Conservation (phyloP, 345 rosid genomes). For the Murraya koenigii region DNA sequence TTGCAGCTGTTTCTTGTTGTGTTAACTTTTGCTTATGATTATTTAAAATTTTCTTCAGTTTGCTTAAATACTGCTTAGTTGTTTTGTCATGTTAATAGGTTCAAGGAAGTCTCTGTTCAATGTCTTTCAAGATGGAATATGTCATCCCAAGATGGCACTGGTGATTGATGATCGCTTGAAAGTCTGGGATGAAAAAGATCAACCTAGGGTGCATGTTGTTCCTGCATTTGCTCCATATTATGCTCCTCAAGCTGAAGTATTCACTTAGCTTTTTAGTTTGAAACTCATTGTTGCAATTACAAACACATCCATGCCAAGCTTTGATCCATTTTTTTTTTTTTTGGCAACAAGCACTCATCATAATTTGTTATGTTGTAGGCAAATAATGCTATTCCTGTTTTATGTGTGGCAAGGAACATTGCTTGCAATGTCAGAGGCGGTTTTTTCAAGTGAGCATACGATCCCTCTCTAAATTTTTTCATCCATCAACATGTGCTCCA, state of each 20-base stretch:
- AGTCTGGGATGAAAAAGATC: constrained; percentile 99
- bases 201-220: constrained; percentile 94
- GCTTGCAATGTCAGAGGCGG: constrained; percentile 98
- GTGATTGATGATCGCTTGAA: constrained; percentile 96
- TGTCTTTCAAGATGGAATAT: constrained; percentile 85
- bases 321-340: constrained; percentile 9
- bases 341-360: constrained; percentile 14
- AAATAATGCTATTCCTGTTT: constrained; percentile 72
- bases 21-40: not conserved
- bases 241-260: constrained; percentile 98
- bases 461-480: not conserved
- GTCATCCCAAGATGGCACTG: constrained; percentile 96
- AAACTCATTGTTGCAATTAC: constrained; percentile 16
- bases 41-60: not conserved
- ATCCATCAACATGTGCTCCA: not conserved
- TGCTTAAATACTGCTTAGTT: not conserved
- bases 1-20: constrained; percentile 9
- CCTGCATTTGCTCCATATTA: constrained; percentile 98
- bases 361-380: constrained; percentile 46
- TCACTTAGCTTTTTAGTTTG: constrained; percentile 20
- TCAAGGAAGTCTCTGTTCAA: constrained; percentile 77
- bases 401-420: constrained; percentile 92
- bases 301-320: not conserved
- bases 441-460: constrained; percentile 76
- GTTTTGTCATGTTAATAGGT: constrained; percentile 40